These are phyloP conservation scores for Flammula alnicola DNA, from an alignment of 1,284 basidiomycete genomes.

Conservation along the genomic window DNA sequence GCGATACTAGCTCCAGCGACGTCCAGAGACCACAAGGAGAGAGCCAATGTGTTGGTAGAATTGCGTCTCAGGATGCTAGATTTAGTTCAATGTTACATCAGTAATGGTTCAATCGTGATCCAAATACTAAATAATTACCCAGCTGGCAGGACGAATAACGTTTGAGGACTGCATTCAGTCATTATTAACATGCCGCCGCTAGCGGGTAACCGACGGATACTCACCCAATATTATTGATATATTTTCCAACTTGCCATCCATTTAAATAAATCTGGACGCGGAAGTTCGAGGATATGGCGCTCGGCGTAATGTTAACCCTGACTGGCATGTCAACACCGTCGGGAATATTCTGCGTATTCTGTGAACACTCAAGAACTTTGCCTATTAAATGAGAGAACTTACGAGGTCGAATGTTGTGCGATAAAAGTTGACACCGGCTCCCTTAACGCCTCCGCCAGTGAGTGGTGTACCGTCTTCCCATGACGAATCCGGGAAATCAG, in stretches of 20 bases:
- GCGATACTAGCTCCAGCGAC: conserved; percentile 43
- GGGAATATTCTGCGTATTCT: conserved; percentile 35
- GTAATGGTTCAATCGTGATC: no score
- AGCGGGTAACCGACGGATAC: conserved; percentile 7
- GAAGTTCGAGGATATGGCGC: conserved; percentile 48
- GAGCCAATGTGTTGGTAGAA: conserved; percentile 47
- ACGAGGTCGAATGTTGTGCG: conserved; percentile 53
- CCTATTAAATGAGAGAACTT: conserved; percentile 8
- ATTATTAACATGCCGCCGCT: background rate
- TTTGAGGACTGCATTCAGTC: conserved; percentile 43
- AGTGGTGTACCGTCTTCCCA: conserved; percentile 46
- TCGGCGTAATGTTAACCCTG: conserved; percentile 48
- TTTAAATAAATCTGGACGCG: conserved; percentile 56
- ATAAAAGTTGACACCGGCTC: conserved; percentile 56
- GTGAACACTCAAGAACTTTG: background rate
- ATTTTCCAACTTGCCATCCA: conserved; percentile 58
- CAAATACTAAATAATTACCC: conserved; percentile 36
- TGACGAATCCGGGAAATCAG: conserved; percentile 47
- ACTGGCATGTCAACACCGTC: conserved; percentile 48
- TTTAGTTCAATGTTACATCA: background rate
- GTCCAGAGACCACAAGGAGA: conserved; percentile 55
- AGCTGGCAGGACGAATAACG: conserved; percentile 50
- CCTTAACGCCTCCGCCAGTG: conserved; percentile 37
- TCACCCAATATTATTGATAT: conserved; percentile 54
- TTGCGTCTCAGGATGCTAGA: conserved; percentile 44